phyloP scores from a whole-genome alignment of 139 green algal species.

The Chlorella vulgaris region DNA sequence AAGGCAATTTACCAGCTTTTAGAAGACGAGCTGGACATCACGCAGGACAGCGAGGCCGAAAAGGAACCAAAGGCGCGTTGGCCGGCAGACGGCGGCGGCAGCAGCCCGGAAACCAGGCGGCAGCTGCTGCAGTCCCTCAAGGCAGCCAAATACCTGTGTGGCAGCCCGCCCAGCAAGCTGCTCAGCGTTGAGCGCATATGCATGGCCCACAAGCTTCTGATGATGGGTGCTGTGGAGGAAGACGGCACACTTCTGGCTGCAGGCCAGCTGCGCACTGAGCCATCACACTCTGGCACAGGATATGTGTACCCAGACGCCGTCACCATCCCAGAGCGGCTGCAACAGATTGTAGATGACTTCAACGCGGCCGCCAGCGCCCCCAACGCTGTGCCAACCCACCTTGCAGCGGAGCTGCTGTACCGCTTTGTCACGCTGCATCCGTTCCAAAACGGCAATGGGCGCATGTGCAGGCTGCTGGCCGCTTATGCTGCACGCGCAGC shows the following conservation, averaged over 20 bases:
- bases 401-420: background rate
- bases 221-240: background rate
- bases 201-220: background rate
- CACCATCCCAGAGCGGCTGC: background rate
- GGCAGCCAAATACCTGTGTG: background rate
- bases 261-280: background rate
- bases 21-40: background rate
- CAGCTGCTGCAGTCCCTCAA: conserved; percentile 4
- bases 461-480: conserved; percentile 3
- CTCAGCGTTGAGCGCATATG: background rate
- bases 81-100: conserved; percentile 2
- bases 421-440: background rate
- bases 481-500: background rate
- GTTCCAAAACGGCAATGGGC: conserved; percentile 1
- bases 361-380: background rate
- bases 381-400: background rate
- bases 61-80: background rate
- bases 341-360: background rate
- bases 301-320: background rate
- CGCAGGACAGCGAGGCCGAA: background rate
- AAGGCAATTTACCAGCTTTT: background rate
- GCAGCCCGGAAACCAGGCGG: background rate
- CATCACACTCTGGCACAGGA: background rate
- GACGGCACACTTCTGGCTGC: background rate
- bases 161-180: background rate